Percentiles rank a stretch among this genome's conserved stretches.
Conservation (phyloP, 2,329 filamentous ascomycete species). For the Chaetomium olivaceum region DNA sequence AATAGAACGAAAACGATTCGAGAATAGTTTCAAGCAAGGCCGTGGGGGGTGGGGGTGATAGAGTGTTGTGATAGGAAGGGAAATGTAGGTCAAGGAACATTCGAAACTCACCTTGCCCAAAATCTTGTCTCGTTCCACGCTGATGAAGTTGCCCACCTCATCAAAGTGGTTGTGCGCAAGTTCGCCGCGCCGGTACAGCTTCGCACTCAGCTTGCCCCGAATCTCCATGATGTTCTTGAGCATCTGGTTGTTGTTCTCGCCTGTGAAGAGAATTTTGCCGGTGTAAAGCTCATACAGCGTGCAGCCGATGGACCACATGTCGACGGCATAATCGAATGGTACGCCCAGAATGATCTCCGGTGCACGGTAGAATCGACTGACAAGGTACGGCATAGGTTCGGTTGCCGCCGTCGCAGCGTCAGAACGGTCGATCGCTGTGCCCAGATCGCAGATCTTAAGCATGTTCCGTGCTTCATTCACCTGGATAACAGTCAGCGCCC, state of each 20-base stretch:
- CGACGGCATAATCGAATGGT: conserved; percentile 89
- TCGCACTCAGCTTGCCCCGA: conserved; percentile 85
- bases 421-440: conserved; percentile 88
- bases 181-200: conserved; percentile 81
- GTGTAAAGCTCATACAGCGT: conserved; percentile 97
- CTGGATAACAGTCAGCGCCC: conserved; percentile 41
- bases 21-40: background rate
- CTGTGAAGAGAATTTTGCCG: conserved; percentile 94
- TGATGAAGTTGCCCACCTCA: conserved; percentile 78
- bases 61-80: background rate
- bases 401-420: conserved; percentile 72
- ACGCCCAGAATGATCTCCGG: conserved; percentile 98
- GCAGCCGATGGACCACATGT: conserved; percentile 98
- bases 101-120: conserved; percentile 65
- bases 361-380: conserved; percentile 95
- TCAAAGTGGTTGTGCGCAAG: conserved; percentile 80
- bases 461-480: conserved; percentile 79
- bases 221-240: conserved; percentile 94
- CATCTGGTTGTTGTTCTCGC: conserved; percentile 98
- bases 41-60: background rate
- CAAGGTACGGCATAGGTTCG: conserved; percentile 90
- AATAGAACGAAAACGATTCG: conserved; percentile 6
- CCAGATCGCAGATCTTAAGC: conserved; percentile 93
- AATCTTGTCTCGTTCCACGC: conserved; percentile 81
- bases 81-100: conserved; percentile 2